Evolutionary conservation across 1,139 yeast species (phyloP), one percentile per base, ranked within the genome.

Genomic region (Hanseniaspora uvarum): DNA sequence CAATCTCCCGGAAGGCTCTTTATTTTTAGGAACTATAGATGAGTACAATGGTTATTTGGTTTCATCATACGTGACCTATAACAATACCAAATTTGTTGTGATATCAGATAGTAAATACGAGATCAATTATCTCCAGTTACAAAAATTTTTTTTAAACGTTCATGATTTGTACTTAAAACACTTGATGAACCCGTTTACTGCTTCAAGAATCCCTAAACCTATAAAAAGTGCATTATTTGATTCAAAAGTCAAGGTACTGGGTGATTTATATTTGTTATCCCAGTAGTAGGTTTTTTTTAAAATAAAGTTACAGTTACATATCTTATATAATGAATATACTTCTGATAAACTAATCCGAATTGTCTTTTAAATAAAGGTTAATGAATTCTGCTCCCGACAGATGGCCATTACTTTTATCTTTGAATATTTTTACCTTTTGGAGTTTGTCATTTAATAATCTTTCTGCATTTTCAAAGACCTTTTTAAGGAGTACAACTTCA

Each of bases 161-260:
- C 86, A 89, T 67, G 98, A 92, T 61, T 70, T 89, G 52, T 92
- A 89, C 62, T 88, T 86, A 34, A 92, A 89, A 69, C 80, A 92
- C 18, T 68, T 86, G 52, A 71, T 92, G 72, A 86, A 85, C 59
- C 98, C 98, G 1, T 92, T 92, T 64, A 92, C 88, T 65, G 73
- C 77, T 53, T 78, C 81, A 44, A 85, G 86, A 21, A 14, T 7
- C 16, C 30, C 24, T 63, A 84, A 81, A 58, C 82, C 89, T 1
- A 86, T 92, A 34, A 73, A 77, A 31, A 81, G 86, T 48, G 80
- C 84, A 0, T 80, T 77, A 26, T 92, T 92, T 67, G 96, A 92
- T 68, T 68, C 79, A 58, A 79, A 81, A 61, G 83, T 92, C 45
- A 79, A 83, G 63, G 69, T 75, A 38, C 67, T 85, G 57, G 95